These are phyloP conservation scores for Papilionanthe hybrid DNA, from an alignment of 116 monocot species.

Conservation along the genomic window DNA sequence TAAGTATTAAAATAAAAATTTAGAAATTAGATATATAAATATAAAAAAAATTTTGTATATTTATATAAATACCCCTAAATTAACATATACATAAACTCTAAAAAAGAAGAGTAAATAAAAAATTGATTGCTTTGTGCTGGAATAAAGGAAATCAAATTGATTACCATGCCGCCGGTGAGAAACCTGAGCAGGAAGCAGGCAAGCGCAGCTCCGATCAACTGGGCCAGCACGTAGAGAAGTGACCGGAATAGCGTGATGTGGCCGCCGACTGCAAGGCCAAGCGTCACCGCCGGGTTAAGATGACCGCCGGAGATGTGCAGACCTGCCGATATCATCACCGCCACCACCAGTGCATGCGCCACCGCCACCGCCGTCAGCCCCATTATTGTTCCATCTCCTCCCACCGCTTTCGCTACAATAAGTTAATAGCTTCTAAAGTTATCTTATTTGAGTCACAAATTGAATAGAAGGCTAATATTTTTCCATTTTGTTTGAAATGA, in stretches of 20 bases:
- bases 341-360: constrained; percentile 56
- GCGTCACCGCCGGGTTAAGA: constrained; percentile 74
- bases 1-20: too few species aligned
- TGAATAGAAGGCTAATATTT: too few species aligned
- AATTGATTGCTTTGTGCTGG: too few species aligned
- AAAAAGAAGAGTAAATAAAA: too few species aligned
- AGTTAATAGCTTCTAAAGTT: background rate
- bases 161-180: constrained; percentile 58
- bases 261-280: constrained; percentile 63
- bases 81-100: too few species aligned
- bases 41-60: too few species aligned
- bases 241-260: constrained; percentile 56
- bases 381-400: constrained; percentile 53
- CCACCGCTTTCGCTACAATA: constrained; percentile 41
- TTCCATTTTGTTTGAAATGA: too few species aligned
- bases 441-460: too few species aligned
- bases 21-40: too few species aligned
- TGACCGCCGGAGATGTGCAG: constrained; percentile 74
- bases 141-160: background rate
- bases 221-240: constrained; percentile 48
- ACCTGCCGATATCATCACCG: constrained; percentile 59
- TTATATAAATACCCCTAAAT: too few species aligned
- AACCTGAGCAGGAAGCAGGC: constrained; percentile 65
- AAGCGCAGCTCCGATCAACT: constrained; percentile 47
- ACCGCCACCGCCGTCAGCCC: constrained; percentile 64